Conservation (phyloP, 768 basidiomycete species). For the Amanita brunnescens region DNA sequence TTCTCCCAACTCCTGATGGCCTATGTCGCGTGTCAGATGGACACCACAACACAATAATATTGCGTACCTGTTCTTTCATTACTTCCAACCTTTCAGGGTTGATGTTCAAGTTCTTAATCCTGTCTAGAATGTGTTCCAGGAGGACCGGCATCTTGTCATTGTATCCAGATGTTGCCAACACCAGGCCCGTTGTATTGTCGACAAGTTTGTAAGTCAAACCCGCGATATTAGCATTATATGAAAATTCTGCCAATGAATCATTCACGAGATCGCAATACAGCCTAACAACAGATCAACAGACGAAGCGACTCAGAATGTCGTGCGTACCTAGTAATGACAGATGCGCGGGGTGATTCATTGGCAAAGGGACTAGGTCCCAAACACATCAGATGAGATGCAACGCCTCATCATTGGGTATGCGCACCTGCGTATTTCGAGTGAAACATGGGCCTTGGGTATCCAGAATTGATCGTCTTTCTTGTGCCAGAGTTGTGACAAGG, state of each 20-base stretch:
- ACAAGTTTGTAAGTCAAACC: conserved; percentile 71
- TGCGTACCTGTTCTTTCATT: conserved; percentile 72
- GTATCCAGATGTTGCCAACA: conserved; percentile 70
- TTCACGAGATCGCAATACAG: conserved; percentile 79
- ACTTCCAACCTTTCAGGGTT: conserved; percentile 67
- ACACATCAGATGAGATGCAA: not conserved
- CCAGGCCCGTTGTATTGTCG: conserved; percentile 56
- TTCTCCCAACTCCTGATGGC: conserved; percentile 75
- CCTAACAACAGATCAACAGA: conserved; percentile 25
- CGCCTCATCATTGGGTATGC: conserved; percentile 7
- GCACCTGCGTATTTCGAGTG: conserved; percentile 71
- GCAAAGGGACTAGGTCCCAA: conserved; percentile 39
- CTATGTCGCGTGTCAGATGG: conserved; percentile 27
- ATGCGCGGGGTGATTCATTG: conserved; percentile 54
- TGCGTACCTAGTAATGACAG: conserved; percentile 63
- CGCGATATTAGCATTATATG: conserved; percentile 90
- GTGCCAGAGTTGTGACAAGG: conserved; percentile 77
- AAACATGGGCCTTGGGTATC: conserved; percentile 80
- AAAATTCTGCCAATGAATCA: conserved; percentile 83
- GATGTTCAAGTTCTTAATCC: conserved; percentile 54
- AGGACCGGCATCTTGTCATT: conserved; percentile 85
- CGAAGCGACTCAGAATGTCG: not conserved
- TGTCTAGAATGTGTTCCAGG: conserved; percentile 60
- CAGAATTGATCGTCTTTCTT: conserved; percentile 98
- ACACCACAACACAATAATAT: not conserved